phyloP scores from a whole-genome alignment of 139 green algal species.

The Coelastrella sp. region DNA sequence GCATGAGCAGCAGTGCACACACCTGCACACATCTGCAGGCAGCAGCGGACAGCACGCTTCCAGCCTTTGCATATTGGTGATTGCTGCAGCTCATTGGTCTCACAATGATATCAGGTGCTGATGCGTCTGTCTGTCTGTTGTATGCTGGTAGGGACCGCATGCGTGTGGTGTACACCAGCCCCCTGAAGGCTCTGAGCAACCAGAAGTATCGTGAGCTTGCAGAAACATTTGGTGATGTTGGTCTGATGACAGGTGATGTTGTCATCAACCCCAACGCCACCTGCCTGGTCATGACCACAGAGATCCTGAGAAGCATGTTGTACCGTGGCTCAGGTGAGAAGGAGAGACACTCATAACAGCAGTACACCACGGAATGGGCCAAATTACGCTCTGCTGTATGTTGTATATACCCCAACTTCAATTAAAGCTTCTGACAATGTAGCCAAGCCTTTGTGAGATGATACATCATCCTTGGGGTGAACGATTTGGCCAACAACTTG shows the following conservation, averaged over 20 bases:
- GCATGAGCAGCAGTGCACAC: no score
- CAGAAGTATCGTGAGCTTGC: conserved; percentile 85
- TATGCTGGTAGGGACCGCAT: conserved; percentile 75
- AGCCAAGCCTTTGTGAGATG: no score
- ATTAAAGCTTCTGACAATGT: no score
- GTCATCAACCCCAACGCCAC: conserved; percentile 89
- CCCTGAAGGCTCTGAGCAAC: conserved; percentile 97
- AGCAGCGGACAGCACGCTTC: no score
- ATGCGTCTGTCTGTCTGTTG: not conserved
- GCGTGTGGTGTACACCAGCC: conserved; percentile 95
- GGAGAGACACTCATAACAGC: no score
- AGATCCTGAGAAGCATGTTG: conserved; percentile 95
- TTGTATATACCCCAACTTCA: no score
- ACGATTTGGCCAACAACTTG: no score
- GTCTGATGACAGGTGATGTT: conserved; percentile 93
- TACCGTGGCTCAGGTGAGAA: conserved; percentile 75
- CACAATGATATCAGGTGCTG: not conserved
- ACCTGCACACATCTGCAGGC: no score
- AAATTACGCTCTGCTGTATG: no score
- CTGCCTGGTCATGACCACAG: conserved; percentile 99
- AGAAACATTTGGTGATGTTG: conserved; percentile 78
- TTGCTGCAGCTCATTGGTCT: not conserved
- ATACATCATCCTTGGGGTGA: no score
- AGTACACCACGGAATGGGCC: no score
- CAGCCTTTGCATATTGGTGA: no score